Evolutionary conservation across 2,329 filamentous ascomycete genomes (phyloP), one percentile per base, ranked within the genome.

Genomic region (Phialophora verrucosa): DNA sequence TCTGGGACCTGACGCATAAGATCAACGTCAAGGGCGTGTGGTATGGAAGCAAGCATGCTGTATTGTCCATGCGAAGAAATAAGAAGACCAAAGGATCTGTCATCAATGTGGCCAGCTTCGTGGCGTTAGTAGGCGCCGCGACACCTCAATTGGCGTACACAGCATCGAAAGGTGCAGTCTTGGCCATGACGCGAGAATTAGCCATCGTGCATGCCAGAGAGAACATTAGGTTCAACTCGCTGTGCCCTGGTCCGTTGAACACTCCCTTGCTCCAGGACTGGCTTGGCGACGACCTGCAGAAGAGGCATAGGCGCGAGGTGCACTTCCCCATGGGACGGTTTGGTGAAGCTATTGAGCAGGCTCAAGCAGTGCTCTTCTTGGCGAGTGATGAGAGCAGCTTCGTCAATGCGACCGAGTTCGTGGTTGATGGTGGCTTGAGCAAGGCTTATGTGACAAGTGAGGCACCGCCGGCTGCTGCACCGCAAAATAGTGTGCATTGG

Each of bases 11-110:
- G 72, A 97, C 93, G 4, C 92, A 96, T 69, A 89, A 88, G 77
- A 96, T 97, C 83, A 97, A 97, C 79, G 93, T 97, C 79, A 97
- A 97, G 86, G 93, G 93, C 51, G 93, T 97, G n/a, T 97, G 93
- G 93, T 97, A 88, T 78, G 93, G 93, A 67, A 90, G 88, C 85
- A 97, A 97, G 85, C 92, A 97, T 78, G 92, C 93, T 6, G 89
- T 97, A 31, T 83, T 94, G 59, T 87, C 91, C 53, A 84, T 97
- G 74, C 90, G 93, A 71, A 88, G 88, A 73, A 84, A 96, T 83
- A 85, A 86, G 63, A 97, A 97, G 87, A 87, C 83, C 53, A 87
- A 85, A 73, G 91, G 87, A 96, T 65, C 62, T 58, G 62, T 73
- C 63, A 73, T 73, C 69, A 73, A 73, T 62, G 69, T 68, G 10